Conservation (phyloP, 106 monocot genomes). For the Narthecium ossifragum region DNA sequence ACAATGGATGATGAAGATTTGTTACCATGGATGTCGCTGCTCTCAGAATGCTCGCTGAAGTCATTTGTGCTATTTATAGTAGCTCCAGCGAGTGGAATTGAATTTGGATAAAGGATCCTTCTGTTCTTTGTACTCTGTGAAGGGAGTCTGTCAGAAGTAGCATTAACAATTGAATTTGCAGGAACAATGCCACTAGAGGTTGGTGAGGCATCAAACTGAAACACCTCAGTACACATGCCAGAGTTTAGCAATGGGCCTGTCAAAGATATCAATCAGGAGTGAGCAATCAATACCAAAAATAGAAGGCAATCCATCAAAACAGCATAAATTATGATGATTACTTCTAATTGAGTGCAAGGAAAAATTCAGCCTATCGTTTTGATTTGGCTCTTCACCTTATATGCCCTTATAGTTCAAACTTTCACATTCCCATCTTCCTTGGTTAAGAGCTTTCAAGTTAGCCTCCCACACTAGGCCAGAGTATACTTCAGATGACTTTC, state of each 20-base stretch:
- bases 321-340: no score
- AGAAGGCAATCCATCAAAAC: no score
- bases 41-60: slow-evolving; percentile 23
- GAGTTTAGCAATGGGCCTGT: slow-evolving; percentile 84
- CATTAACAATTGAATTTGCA: slow-evolving; percentile 30
- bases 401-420: no score
- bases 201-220: slow-evolving; percentile 71
- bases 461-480: no score
- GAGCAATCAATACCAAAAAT: no score
- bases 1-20: slow-evolving; percentile 40
- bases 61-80: slow-evolving; percentile 32
- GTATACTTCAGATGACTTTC: no score
- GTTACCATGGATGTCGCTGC: slow-evolving; percentile 18
- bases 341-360: no score
- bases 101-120: slow-evolving; percentile 41
- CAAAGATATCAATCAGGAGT: no score
- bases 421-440: no score
- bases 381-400: no score
- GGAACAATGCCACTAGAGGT: slow-evolving; percentile 49
- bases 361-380: no score
- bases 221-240: slow-evolving; percentile 95
- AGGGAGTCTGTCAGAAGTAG: slow-evolving; percentile 16
- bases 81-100: slow-evolving; percentile 48
- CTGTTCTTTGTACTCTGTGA: slow-evolving; percentile 39
- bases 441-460: no score